Conservation (phyloP, 352 stramenopile genomes). For the Globisporangium spiculum region DNA sequence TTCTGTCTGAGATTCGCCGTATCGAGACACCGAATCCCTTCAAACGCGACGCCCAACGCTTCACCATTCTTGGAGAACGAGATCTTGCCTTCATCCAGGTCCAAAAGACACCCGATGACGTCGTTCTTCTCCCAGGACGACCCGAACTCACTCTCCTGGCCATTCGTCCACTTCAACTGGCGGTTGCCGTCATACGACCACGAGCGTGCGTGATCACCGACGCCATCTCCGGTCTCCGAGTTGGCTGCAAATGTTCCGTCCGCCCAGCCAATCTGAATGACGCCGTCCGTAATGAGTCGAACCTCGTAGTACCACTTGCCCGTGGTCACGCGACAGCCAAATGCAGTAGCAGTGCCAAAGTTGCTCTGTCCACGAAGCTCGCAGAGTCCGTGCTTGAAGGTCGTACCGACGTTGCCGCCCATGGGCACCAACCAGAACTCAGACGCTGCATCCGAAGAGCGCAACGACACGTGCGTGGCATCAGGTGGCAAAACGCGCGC, state of each 20-base stretch:
- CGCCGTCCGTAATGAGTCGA: constrained; percentile 79
- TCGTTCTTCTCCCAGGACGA: constrained; percentile 75
- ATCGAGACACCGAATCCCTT: constrained; percentile 31
- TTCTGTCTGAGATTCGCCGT: constrained; percentile 16
- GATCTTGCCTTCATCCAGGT: constrained; percentile 69
- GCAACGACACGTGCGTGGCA: constrained; percentile 29
- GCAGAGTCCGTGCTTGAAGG: constrained; percentile 69
- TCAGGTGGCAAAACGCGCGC: constrained; percentile 30
- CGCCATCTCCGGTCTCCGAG: constrained; percentile 82
- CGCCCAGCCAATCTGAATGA: constrained; percentile 93
- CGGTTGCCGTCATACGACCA: constrained; percentile 90
- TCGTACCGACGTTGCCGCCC: constrained; percentile 35
- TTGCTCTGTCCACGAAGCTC: constrained; percentile 72
- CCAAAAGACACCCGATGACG: constrained; percentile 86
- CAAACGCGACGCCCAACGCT: constrained; percentile 59
- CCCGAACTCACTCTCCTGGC: constrained; percentile 63
- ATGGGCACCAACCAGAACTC: constrained; percentile 49
- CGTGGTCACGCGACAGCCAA: constrained; percentile 35
- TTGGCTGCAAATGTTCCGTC: constrained; percentile 75
- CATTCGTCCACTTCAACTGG: constrained; percentile 81
- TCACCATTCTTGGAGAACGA: constrained; percentile 86
- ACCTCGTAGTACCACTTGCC: constrained; percentile 92
- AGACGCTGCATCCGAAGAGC: constrained; percentile 22
- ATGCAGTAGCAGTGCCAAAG: constrained; percentile 72
- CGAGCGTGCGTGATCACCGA: constrained; percentile 87